Percentiles rank a stretch among this genome's conserved stretches.
Conservation (phyloP, 139 green algal genomes). For the Coelastrella sp. region DNA sequence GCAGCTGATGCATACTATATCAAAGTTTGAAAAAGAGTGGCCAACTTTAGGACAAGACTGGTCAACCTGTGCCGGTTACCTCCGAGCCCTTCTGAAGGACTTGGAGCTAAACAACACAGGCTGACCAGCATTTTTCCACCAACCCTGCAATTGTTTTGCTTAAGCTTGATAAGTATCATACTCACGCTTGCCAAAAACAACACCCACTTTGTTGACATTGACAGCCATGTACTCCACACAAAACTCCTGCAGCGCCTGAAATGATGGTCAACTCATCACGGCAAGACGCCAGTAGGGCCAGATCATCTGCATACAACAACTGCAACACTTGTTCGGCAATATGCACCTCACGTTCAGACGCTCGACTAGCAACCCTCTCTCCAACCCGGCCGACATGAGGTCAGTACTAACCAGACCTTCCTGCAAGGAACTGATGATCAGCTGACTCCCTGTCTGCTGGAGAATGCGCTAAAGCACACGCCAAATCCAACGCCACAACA, state of each 20-base stretch:
- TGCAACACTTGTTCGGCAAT: not conserved
- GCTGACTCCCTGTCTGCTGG: no score
- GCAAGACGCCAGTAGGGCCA: slow-evolving; percentile 9
- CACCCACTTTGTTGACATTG: not conserved
- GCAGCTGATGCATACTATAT: not conserved
- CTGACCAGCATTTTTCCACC: not conserved
- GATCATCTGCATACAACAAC: slow-evolving; percentile 46
- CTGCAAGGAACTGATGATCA: no score
- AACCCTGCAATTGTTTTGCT: not conserved
- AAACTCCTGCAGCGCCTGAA: not conserved
- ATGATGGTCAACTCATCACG: not conserved
- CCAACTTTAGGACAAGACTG: no score
- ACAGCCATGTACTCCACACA: slow-evolving; percentile 3
- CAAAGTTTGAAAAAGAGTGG: not conserved
- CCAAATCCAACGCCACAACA: no score
- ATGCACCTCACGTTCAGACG: not conserved
- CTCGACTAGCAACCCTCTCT: not conserved
- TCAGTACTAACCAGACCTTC: no score
- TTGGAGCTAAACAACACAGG: not conserved
- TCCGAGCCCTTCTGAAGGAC: no score
- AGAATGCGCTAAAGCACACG: no score
- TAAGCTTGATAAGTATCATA: no score
- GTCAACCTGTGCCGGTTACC: no score
- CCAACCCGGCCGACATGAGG: slow-evolving; percentile 30
- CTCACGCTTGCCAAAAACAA: slow-evolving; percentile 22